phyloP scores from a whole-genome alignment of 768 basidiomycete genomes.

The Leccinum imitatum region DNA sequence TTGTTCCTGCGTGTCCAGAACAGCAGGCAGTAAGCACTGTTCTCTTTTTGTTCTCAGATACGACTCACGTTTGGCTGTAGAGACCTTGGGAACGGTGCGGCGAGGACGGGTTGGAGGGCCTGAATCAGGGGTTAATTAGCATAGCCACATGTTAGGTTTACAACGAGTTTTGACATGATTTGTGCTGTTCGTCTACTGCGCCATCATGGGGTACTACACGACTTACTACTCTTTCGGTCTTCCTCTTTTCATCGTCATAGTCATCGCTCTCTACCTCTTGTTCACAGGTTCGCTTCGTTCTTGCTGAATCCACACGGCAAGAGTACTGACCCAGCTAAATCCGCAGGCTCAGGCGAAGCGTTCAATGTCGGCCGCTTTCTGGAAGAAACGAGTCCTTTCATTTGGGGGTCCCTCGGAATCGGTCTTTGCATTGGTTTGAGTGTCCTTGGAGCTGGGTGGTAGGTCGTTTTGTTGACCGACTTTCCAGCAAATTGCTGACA shows the following conservation, averaged over 20 bases:
- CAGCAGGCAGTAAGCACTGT: conserved; percentile 56
- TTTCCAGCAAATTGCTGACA: background rate
- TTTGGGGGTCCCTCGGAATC: conserved; percentile 89
- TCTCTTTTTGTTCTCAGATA: background rate
- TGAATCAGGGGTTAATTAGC: conserved; percentile 11
- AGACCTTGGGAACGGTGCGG: conserved; percentile 19
- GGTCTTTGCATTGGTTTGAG: conserved; percentile 92
- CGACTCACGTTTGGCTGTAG: conserved; percentile 3
- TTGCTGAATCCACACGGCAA: background rate
- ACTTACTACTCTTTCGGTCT: conserved; percentile 68
- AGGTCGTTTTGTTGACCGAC: conserved; percentile 30
- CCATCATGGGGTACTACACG: conserved; percentile 30
- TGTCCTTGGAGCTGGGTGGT: conserved; percentile 96
- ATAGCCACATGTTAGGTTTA: conserved; percentile 13
- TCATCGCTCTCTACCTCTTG: conserved; percentile 82
- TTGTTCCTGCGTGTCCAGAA: conserved; percentile 92
- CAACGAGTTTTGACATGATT: background rate
- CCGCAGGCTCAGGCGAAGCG: conserved; percentile 76
- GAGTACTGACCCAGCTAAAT: conserved; percentile 4
- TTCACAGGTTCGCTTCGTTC: conserved; percentile 68
- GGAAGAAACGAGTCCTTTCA: conserved; percentile 91
- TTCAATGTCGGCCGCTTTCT: conserved; percentile 95
- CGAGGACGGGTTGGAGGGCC: conserved; percentile 12
- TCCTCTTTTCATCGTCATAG: conserved; percentile 57
- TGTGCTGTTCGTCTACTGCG: background rate